These are phyloP conservation scores for Penicillium hesseltinei DNA, from an alignment of 2,329 filamentous ascomycete genomes.

Conservation along the genomic window DNA sequence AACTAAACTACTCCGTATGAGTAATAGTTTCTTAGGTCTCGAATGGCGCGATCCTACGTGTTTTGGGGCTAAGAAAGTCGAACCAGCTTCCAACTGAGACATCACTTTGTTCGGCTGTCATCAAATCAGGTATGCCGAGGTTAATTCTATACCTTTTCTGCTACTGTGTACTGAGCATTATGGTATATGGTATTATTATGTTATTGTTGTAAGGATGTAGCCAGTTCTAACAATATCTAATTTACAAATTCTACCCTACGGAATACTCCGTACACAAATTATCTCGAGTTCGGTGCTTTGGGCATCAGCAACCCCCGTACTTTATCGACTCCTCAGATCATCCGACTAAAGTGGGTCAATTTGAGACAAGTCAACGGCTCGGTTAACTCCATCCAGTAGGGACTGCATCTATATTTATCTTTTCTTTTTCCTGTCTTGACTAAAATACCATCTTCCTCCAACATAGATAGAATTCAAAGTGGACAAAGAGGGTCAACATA, in stretches of 20 bases:
- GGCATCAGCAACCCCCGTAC: background rate
- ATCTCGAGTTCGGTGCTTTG: background rate
- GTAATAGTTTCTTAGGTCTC: background rate
- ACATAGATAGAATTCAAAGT: background rate
- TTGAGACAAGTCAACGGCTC: background rate
- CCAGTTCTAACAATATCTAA: background rate
- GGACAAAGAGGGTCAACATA: background rate
- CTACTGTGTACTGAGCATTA: background rate
- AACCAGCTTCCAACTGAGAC: constrained; percentile 7
- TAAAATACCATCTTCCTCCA: background rate
- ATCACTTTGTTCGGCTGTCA: constrained; percentile 1
- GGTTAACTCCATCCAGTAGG: constrained; percentile 6
- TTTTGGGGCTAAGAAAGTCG: background rate
- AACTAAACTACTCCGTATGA: background rate
- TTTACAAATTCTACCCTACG: background rate
- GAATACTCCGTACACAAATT: background rate
- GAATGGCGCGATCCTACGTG: constrained; percentile 7
- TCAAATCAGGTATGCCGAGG: background rate
- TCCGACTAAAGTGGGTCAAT: background rate
- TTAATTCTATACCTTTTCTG: background rate
- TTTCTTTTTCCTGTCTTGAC: too few species aligned
- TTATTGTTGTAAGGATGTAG: background rate
- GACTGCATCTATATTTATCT: background rate
- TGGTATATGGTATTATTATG: too few species aligned
- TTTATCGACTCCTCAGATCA: background rate